These are phyloP conservation scores for Marasmius tenuissimus DNA, from an alignment of 1,284 basidiomycete genomes.

Conservation along the genomic window DNA sequence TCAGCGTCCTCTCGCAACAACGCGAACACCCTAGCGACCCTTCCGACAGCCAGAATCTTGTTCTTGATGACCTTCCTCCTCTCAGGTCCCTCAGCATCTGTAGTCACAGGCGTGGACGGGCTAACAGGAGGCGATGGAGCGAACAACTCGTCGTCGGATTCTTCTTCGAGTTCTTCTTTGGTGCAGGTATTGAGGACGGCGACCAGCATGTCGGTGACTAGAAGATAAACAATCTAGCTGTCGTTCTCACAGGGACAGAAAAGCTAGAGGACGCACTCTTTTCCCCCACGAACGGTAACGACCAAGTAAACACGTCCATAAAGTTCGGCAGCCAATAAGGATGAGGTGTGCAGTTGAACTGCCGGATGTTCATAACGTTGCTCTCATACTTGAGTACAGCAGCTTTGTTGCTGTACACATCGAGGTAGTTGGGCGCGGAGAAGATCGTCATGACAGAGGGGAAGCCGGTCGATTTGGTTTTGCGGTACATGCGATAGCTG, in stretches of 20 bases:
- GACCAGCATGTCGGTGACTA: conserved; percentile 95
- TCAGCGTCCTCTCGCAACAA: conserved; percentile 98
- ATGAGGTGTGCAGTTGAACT: conserved; percentile 95
- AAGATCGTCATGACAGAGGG: conserved; percentile 98
- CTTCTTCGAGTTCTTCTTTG: conserved; percentile 92
- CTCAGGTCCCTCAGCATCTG: conserved; percentile 67
- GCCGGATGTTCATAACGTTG: conserved; percentile 94
- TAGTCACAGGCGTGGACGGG: conserved; percentile 28
- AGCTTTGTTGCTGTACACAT: conserved; percentile 97
- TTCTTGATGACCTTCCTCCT: conserved; percentile 89
- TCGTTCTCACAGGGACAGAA: not conserved
- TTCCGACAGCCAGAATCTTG: conserved; percentile 97
- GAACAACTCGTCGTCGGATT: conserved; percentile 55
- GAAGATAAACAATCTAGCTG: conserved; percentile 7
- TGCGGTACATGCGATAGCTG: conserved; percentile 95
- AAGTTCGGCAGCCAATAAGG: conserved; percentile 95
- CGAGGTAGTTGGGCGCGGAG: conserved; percentile 93
- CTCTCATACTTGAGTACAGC: conserved; percentile 96
- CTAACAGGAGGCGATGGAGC: conserved; percentile 25
- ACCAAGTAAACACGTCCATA: conserved; percentile 95
- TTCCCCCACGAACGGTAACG: conserved; percentile 89
- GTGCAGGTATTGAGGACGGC: conserved; percentile 93
- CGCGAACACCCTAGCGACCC: conserved; percentile 96
- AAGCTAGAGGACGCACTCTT: conserved; percentile 66
- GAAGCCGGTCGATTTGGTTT: conserved; percentile 90